These are phyloP conservation scores for Aquilaria malaccensis DNA, from an alignment of 345 rosid genomes.

Conservation along the genomic window DNA sequence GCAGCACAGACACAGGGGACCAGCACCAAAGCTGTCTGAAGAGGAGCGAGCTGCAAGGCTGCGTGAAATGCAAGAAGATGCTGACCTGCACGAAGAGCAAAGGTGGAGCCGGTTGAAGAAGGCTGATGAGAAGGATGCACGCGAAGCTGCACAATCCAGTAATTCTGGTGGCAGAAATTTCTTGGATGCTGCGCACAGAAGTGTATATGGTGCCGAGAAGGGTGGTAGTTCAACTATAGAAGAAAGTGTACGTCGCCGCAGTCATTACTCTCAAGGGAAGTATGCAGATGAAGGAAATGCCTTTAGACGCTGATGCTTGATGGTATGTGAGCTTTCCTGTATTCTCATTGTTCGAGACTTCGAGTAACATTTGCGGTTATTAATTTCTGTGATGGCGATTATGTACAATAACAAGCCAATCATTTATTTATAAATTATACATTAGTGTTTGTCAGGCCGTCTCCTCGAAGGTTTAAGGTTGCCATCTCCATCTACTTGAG, in stretches of 20 bases:
- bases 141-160: slow-evolving; percentile 43
- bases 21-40: slow-evolving; percentile 62
- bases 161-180: slow-evolving; percentile 53
- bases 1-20: slow-evolving; percentile 28
- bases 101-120: slow-evolving; percentile 87
- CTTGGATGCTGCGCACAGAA: slow-evolving; percentile 76
- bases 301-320: slow-evolving; percentile 49
- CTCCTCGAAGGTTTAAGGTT: too few relatives aligned
- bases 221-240: slow-evolving; percentile 88
- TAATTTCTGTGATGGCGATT: too few relatives aligned
- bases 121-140: slow-evolving; percentile 72
- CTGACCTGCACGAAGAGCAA: slow-evolving; percentile 86
- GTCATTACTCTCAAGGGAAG: slow-evolving; percentile 73
- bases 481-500: too few relatives aligned
- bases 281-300: slow-evolving; percentile 72
- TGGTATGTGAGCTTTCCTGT: too few relatives aligned
- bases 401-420: too few relatives aligned
- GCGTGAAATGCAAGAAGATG: slow-evolving; percentile 75
- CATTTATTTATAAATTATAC: too few relatives aligned
- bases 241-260: slow-evolving; percentile 87
- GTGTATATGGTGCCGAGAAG: slow-evolving; percentile 81
- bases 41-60: slow-evolving; percentile 83
- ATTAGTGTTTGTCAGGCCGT: too few relatives aligned
- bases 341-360: too few relatives aligned
- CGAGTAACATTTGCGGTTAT: too few relatives aligned